A percentile compares a stretch with the other conserved stretches of the same genome.
Conservation (phyloP, 75 land plant genomes). For the Pseudotsuga menziesii region DNA sequence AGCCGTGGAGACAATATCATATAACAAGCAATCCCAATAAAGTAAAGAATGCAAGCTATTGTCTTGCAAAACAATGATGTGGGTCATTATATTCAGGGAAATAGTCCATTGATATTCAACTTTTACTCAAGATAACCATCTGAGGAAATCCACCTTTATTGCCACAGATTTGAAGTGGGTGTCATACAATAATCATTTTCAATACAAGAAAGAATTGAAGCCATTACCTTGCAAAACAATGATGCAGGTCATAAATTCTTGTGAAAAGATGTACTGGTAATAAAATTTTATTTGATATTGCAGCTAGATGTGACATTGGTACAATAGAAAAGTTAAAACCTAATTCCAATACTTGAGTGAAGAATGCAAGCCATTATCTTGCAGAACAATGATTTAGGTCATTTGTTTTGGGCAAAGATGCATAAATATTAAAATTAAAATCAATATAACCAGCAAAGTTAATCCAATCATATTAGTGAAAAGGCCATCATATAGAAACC, state of each 20-base stretch:
- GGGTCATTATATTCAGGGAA: neutral
- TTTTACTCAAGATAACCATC: neutral
- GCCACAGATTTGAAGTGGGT: neutral
- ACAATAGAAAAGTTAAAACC: no score
- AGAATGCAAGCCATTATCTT: neutral
- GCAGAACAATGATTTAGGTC: neutral
- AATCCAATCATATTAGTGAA: neutral
- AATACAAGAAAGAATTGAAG: neutral
- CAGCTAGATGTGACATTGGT: no score
- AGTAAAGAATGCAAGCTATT: neutral
- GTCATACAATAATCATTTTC: neutral
- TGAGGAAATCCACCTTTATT: neutral
- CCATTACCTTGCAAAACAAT: neutral
- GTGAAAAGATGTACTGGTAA: neutral
- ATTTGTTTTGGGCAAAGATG: neutral
- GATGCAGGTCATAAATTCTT: neutral
- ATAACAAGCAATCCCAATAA: slow-evolving; percentile 1
- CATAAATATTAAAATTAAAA: neutral
- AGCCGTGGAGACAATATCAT: neutral
- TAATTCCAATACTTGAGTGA: neutral
- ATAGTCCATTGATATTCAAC: neutral
- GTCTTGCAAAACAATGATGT: neutral
- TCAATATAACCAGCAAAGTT: neutral
- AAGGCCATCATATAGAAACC: neutral
- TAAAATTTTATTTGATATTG: no score